Base-by-base conservation (phyloP, 2,329 filamentous ascomycete genomes). In the Nothophaeocryptopus gaeumannii region DNA sequence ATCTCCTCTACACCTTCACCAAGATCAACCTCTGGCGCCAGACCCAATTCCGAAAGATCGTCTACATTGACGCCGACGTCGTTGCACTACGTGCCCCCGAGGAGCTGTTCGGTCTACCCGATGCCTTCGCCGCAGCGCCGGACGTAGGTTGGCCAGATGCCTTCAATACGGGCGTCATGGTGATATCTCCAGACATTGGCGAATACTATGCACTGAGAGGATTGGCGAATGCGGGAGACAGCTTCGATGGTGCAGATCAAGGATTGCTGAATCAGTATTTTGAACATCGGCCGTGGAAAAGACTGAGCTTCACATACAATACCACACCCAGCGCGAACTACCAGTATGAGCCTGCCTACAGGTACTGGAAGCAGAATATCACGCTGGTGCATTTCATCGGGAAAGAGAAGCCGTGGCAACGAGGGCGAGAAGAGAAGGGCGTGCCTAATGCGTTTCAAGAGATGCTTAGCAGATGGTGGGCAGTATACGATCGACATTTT, bases 101-200 rank as follows among this genome's bases (percentile, higher is more conserved):
- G 64, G 93, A 99, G 78, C 83, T 99, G 47, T 95, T 99, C 66
- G 79, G 84, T 13, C 68, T 83, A 36, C 72, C 80, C 9, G 76
- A 76, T 31, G 62, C 74, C 20, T 85, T 86, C 60, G 82, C 83
- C 20, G 83, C 93, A 2, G 90, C 88, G 9, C 91, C 93, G 30
- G 93, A 99, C 70, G 90, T 97, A 63, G 93, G 93, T 60, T 99
- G 93, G 93, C 93, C 93, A 31, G 93, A 99, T 72, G 81, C 91
- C 54, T 97, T 97, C 82, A 99, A 99, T 72, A 90, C 88, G n/a
- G 93, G 93, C 64, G 83, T 99, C 61, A 95, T 99, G 89, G 89
- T 90, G 32, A 72, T 99, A 52, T 85, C 79, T 12, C 93, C 93
- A 31, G 86, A 92, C 70, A 77, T 91, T 79, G 86, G 85, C 50